Base-by-base conservation (phyloP, 2,329 filamentous ascomycete species). In the Fusarium sublunatum region DNA sequence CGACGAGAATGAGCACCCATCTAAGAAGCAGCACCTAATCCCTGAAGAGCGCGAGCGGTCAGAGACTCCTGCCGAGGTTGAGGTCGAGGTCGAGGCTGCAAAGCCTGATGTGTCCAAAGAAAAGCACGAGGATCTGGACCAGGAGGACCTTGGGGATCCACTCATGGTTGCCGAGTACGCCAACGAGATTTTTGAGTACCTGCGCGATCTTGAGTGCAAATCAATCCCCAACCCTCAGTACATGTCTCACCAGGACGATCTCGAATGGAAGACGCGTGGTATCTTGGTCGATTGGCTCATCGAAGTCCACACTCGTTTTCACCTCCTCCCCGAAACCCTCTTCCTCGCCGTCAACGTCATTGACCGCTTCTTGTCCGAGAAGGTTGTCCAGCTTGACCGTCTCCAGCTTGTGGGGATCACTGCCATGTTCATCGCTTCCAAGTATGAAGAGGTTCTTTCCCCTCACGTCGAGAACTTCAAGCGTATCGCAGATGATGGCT, bases 381-480 rank as follows among this genome's bases (percentile, higher is more conserved):
- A 98, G 82, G 90, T 97, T 29, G 95, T 99, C 41, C 92, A 96
- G 79, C 88, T 99, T 42, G 94, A 98, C 76, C 93, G 93, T 61
- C 88, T 99, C 6, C 95, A 99, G 79, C 86, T 99, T 8, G 95
- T 99, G 56, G 95, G 95, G 73, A 93, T 98, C 72, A 97, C 95
- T 24, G 95, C 94, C 77, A 98, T 99, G 95, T 98, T 98, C 82
- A 97, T 98, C 73, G 95, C 95, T 11, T 96, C 94, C 73, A 99
- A 99, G 82, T 99, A 98, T 76, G 94, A 99, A 79, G 95, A 99
- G 76, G 93, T 99, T 45, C 86, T 99, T 46, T 98, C 95, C 10
- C 95, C 95, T 41, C 94, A 98, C 70, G 93, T 99, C 35, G 90
- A 91, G 76, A 97, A 97, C 84, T 99, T 99, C 83, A 91, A 91